phyloP scores from a whole-genome alignment of 1,139 yeast genomes.

The Magnusiomyces suaveolens region DNA sequence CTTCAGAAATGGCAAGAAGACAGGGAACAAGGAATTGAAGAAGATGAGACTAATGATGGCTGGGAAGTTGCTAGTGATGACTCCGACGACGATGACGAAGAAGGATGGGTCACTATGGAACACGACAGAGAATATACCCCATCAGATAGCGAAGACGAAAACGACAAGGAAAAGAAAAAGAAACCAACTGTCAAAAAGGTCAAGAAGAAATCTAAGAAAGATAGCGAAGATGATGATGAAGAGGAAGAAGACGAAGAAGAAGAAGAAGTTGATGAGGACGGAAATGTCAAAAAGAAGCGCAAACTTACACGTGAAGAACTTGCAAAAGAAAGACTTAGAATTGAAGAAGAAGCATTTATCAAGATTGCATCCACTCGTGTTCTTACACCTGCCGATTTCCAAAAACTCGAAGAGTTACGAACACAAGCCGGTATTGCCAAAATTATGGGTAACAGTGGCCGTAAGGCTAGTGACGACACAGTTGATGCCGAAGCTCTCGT shows the following conservation, averaged over 20 bases:
- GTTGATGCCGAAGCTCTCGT: constrained; percentile 72
- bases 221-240: constrained; percentile 42
- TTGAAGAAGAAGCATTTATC: constrained; percentile 42
- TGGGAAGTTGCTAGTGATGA: constrained; percentile 44
- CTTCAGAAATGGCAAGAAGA: constrained; percentile 81
- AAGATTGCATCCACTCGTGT: constrained; percentile 65
- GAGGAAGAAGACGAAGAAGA: constrained; percentile 52
- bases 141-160: constrained; percentile 57
- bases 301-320: constrained; percentile 20
- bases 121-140: constrained; percentile 38
- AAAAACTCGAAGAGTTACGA: constrained; percentile 79
- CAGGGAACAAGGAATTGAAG: constrained; percentile 39
- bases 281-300: constrained; percentile 22
- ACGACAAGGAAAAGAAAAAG: constrained; percentile 25
- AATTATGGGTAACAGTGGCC: constrained; percentile 41
- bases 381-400: constrained; percentile 94
- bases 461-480: constrained; percentile 59
- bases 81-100: constrained; percentile 42
- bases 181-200: constrained; percentile 37
- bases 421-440: constrained; percentile 77
- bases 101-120: constrained; percentile 47
- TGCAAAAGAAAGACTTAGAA: constrained; percentile 17
- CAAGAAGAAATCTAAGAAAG: constrained; percentile 43
- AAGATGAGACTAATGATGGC: constrained; percentile 36
- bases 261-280: constrained; percentile 37